Percentiles rank a stretch among this genome's conserved stretches.
Evolutionary conservation across 148 eudicot species (phyloP).

Genomic region (Rhododendron henanense): DNA sequence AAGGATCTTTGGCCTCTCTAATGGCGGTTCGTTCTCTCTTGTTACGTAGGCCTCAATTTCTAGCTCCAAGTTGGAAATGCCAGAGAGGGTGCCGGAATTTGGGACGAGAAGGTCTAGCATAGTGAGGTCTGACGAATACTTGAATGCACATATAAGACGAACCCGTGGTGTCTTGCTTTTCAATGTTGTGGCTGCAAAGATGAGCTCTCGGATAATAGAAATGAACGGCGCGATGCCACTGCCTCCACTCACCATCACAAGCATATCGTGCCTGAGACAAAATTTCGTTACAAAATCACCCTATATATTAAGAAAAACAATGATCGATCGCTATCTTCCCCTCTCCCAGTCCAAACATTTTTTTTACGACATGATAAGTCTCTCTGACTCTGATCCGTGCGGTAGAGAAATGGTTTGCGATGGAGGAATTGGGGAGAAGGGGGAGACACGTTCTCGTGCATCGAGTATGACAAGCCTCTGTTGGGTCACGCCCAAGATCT

Average conservation of each 20-base stretch:
- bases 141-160: constrained; percentile 52
- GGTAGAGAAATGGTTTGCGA: too few relatives aligned
- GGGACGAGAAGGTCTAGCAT: constrained; percentile 66
- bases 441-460: too few relatives aligned
- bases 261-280: constrained; percentile 54
- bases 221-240: constrained; percentile 85
- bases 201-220: constrained; percentile 65
- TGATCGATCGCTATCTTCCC: neutral
- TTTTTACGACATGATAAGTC: neutral
- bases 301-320: neutral
- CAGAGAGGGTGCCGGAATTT: constrained; percentile 17
- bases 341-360: neutral
- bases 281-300: neutral
- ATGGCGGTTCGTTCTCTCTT: constrained; percentile 33
- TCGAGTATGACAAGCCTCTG: neutral
- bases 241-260: constrained; percentile 83
- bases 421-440: too few relatives aligned
- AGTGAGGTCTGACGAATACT: constrained; percentile 45
- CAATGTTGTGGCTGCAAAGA: constrained; percentile 18
- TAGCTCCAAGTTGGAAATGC: constrained; percentile 34
- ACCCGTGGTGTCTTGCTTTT: constrained; percentile 37
- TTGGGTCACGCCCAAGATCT: too few relatives aligned
- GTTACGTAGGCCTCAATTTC: constrained; percentile 73
- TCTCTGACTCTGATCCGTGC: neutral
- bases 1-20: constrained; percentile 23